phyloP scores from a whole-genome alignment of 2,329 filamentous ascomycete species.

The Hypomyces rosellus region DNA sequence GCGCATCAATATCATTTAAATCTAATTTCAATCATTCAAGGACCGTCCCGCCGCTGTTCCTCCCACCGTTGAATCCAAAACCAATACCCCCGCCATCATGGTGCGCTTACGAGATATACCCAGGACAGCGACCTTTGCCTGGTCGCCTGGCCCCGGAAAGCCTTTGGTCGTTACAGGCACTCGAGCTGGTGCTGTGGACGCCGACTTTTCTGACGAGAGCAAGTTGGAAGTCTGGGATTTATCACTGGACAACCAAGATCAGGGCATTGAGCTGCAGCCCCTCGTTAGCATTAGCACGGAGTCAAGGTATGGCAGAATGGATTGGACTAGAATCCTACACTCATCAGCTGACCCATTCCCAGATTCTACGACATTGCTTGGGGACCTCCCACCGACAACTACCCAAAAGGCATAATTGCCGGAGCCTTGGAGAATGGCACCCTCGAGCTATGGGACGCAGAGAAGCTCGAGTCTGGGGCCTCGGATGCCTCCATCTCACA shows the following conservation, averaged over 20 bases:
- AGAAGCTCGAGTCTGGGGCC: conserved; percentile 51
- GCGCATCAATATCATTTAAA: conserved; percentile 1
- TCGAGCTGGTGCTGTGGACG: conserved; percentile 88
- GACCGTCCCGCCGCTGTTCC: not conserved
- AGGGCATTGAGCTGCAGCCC: conserved; percentile 78
- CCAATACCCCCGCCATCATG: conserved; percentile 52
- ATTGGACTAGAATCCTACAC: not conserved
- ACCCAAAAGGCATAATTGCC: conserved; percentile 83
- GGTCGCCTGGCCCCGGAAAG: conserved; percentile 74
- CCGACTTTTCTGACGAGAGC: conserved; percentile 95
- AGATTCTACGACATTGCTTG: conserved; percentile 98
- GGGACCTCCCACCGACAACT: conserved; percentile 72
- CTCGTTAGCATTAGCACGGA: conserved; percentile 79
- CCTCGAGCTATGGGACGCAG: conserved; percentile 89
- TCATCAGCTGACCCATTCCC: conserved; percentile 13
- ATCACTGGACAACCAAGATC: conserved; percentile 67
- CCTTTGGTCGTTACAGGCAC: conserved; percentile 91
- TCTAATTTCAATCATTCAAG: conserved; percentile 6
- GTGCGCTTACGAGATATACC: conserved; percentile 94
- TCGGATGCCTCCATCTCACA: conserved; percentile 76
- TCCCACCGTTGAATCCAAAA: conserved; percentile 18
- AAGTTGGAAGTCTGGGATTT: conserved; percentile 96
- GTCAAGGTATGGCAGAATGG: conserved; percentile 61
- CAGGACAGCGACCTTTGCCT: conserved; percentile 93
- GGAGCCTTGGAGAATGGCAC: conserved; percentile 92